A percentile compares a stretch with the other conserved stretches of the same genome.
These are phyloP conservation scores for Penicillium mononematosum DNA, from an alignment of 495 filamentous ascomycete genomes.

Conservation along the genomic window DNA sequence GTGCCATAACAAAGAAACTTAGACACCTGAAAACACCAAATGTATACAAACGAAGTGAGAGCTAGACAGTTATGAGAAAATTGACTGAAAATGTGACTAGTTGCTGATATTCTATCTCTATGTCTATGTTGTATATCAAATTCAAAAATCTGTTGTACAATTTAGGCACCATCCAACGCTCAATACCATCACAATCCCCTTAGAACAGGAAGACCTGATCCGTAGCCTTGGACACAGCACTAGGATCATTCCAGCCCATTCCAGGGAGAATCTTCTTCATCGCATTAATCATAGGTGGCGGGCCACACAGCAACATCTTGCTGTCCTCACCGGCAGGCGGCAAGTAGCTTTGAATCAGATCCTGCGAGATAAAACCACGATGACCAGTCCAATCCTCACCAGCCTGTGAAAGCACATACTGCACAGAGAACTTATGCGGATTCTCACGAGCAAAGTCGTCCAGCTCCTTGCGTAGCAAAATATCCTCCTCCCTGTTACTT, in stretches of 20 bases:
- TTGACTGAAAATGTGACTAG: background rate
- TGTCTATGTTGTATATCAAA: background rate
- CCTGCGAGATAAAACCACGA: slow-evolving; percentile 22
- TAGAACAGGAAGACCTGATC: slow-evolving; percentile 36
- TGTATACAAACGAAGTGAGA: no score
- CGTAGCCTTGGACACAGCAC: slow-evolving; percentile 28
- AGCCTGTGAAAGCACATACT: slow-evolving; percentile 43
- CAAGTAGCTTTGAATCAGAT: slow-evolving; percentile 22
- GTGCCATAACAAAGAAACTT: no score
- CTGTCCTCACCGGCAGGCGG: slow-evolving; percentile 11
- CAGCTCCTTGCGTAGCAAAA: slow-evolving; percentile 43
- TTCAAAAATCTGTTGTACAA: background rate
- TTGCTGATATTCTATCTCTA: slow-evolving; percentile 1
- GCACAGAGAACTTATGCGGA: slow-evolving; percentile 40
- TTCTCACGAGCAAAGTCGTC: slow-evolving; percentile 42
- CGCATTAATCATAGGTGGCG: slow-evolving; percentile 34
- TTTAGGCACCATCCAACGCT: background rate
- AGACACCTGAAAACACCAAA: no score
- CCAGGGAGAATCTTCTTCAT: slow-evolving; percentile 30
- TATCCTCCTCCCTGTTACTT: slow-evolving; percentile 41
- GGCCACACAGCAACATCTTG: slow-evolving; percentile 36
- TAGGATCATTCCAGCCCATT: slow-evolving; percentile 31
- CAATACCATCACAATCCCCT: background rate
- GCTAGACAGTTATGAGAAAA: no score
- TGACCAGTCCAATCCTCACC: slow-evolving; percentile 22